Percentiles rank a stretch among this genome's conserved stretches.
Conservation (phyloP, 371 early-diverging fungal genomes). For the Circinella minor region DNA sequence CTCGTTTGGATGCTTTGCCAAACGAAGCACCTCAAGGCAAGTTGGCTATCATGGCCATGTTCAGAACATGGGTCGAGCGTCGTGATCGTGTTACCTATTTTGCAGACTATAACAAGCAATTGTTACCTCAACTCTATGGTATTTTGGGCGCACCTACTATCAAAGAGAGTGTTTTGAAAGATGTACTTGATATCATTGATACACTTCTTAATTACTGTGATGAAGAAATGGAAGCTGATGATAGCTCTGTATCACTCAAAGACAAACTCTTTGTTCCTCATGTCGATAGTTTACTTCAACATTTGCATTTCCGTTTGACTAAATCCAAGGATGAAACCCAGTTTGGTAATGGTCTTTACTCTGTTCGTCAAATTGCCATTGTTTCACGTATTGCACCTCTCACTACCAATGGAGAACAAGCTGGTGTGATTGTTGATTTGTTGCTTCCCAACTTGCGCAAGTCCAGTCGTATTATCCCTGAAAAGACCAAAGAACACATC, state of each 20-base stretch:
- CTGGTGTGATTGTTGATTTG: constrained; percentile 73
- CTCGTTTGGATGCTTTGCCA: constrained; percentile 73
- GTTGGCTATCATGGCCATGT: constrained; percentile 77
- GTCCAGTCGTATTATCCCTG: constrained; percentile 72
- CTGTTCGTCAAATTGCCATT: constrained; percentile 79
- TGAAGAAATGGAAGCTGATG: constrained; percentile 47
- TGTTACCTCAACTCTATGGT: constrained; percentile 72
- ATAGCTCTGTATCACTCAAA: constrained; percentile 33
- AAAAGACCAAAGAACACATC: constrained; percentile 84
- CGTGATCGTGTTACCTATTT: constrained; percentile 68
- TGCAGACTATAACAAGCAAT: constrained; percentile 58
- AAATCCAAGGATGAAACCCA: constrained; percentile 54
- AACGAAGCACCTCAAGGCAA: constrained; percentile 87
- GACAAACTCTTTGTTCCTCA: constrained; percentile 64
- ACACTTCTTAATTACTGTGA: constrained; percentile 64
- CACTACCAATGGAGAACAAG: constrained; percentile 71
- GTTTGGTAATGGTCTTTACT: constrained; percentile 60
- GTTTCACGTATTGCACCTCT: constrained; percentile 78
- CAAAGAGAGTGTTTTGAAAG: constrained; percentile 66
- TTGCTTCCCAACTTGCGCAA: constrained; percentile 83
- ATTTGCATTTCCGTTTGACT: constrained; percentile 64
- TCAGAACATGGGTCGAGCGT: constrained; percentile 78
- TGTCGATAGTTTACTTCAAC: constrained; percentile 64
- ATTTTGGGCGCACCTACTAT: constrained; percentile 81
- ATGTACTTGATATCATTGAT: constrained; percentile 81